Evolutionary conservation across 2,329 filamentous ascomycete genomes (phyloP).

Genomic region (Aspergillus transmontanensis): DNA sequence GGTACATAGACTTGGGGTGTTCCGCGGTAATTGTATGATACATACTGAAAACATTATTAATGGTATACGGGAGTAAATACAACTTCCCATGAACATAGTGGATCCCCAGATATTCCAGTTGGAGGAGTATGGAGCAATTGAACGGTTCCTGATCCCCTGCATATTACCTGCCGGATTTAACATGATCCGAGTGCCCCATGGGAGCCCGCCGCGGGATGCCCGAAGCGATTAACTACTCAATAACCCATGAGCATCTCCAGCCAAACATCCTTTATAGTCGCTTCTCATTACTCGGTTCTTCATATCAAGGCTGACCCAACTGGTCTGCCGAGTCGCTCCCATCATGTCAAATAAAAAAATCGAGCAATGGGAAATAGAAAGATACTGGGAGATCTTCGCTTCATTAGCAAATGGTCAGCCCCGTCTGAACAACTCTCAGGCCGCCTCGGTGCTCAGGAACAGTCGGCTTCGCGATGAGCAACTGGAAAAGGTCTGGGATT

Average conservation of each 20-base stretch:
- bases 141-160: background rate
- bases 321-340: conserved; percentile 5
- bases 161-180: conserved; percentile 32
- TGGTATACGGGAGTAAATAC: background rate
- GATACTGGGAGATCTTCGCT: conserved; percentile 79
- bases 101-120: background rate
- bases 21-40: background rate
- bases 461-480: conserved; percentile 74
- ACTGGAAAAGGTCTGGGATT: conserved; percentile 95
- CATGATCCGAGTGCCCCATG: conserved; percentile 24
- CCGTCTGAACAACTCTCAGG: conserved; percentile 69
- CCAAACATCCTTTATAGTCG: conserved; percentile 11
- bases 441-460: conserved; percentile 73
- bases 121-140: background rate
- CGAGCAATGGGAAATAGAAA: conserved; percentile 73
- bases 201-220: conserved; percentile 23
- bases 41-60: background rate
- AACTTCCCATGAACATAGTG: background rate
- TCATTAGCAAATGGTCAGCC: conserved; percentile 66
- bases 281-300: conserved; percentile 16
- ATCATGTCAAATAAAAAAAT: conserved; percentile 55
- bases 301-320: conserved; percentile 8
- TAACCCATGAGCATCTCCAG: conserved; percentile 11
- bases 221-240: conserved; percentile 17
- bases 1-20: background rate